These are phyloP conservation scores for Diutina pseudorugosa DNA, from an alignment of 1,139 yeast species.

Conservation along the genomic window DNA sequence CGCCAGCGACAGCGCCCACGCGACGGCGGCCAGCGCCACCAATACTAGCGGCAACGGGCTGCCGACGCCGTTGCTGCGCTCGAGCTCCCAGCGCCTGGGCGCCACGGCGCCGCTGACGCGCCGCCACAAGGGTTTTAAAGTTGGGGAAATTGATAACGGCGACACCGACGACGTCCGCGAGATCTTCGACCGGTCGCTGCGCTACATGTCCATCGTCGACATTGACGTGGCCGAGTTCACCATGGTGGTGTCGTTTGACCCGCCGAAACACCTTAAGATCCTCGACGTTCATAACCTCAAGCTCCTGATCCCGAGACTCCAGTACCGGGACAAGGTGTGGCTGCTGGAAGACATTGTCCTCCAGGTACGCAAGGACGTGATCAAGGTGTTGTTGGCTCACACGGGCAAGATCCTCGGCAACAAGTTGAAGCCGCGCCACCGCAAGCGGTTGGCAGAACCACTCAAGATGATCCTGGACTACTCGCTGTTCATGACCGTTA, in stretches of 20 bases:
- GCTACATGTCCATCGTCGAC: constrained; percentile 51
- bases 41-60: not conserved
- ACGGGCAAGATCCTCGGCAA: constrained; percentile 74
- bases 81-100: not conserved
- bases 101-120: not conserved
- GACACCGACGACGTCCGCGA: constrained; percentile 27
- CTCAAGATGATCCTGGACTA: constrained; percentile 33
- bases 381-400: constrained; percentile 57
- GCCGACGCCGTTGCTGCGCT: not conserved
- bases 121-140: not conserved
- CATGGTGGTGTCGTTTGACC: constrained; percentile 63
- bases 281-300: constrained; percentile 63
- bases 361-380: constrained; percentile 54
- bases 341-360: constrained; percentile 61
- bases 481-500: constrained; percentile 24
- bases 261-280: constrained; percentile 52
- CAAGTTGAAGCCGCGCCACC: constrained; percentile 40
- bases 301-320: constrained; percentile 52
- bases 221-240: constrained; percentile 42
- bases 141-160: not conserved
- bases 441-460: constrained; percentile 24
- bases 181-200: constrained; percentile 57
- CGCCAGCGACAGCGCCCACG: no score
- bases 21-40: no score
- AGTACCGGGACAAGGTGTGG: constrained; percentile 62